Conservation (phyloP, 805 yeast genomes). For the Barnettozyma vustinii region DNA sequence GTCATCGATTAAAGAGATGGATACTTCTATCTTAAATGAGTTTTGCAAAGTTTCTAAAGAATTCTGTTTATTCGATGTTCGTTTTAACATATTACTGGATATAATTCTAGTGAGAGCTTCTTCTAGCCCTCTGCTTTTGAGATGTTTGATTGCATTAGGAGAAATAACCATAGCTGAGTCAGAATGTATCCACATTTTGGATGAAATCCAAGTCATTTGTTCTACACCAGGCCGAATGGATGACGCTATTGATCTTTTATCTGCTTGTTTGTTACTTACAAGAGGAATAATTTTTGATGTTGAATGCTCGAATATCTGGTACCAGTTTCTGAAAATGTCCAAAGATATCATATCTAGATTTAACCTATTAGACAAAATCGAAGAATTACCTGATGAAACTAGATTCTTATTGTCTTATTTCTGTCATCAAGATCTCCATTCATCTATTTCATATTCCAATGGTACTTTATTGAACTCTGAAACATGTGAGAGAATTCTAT, state of each 20-base stretch:
- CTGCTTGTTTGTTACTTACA: not conserved
- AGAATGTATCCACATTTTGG: not conserved
- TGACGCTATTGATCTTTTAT: not conserved
- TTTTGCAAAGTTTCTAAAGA: not conserved
- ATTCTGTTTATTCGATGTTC: conserved; percentile 2
- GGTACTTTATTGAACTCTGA: not conserved
- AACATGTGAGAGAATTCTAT: not conserved
- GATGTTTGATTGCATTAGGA: conserved; percentile 1
- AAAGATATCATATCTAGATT: not conserved
- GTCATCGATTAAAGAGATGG: not conserved
- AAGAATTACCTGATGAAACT: not conserved
- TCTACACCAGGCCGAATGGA: not conserved
- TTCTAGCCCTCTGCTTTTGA: not conserved
- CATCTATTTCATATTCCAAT: not conserved
- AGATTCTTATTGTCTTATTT: not conserved
- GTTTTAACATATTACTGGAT: not conserved
- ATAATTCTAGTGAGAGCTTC: not conserved
- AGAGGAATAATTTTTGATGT: not conserved
- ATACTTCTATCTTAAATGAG: not conserved
- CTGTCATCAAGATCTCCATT: conserved; percentile 1
- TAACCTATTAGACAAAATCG: not conserved
- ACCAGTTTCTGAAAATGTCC: not conserved
- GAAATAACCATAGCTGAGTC: not conserved
- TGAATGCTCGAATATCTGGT: not conserved
- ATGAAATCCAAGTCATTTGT: not conserved